Percentiles rank a stretch among this genome's conserved stretches.
phyloP scores from a whole-genome alignment of 331 rosid genomes.

The Quercus tomentella region DNA sequence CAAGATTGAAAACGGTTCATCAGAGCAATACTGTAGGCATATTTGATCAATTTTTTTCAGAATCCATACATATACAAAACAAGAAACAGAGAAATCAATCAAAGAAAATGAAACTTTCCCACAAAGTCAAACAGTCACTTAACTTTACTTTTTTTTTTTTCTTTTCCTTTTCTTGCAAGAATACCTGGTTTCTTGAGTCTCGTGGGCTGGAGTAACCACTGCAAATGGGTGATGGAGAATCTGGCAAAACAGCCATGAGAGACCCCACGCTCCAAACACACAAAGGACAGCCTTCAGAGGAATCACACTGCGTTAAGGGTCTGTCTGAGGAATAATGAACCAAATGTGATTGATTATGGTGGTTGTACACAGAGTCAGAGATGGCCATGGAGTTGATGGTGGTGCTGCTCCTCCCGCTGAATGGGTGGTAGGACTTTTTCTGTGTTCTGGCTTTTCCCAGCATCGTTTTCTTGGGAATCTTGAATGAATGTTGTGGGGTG shows the following conservation, averaged over 20 bases:
- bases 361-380: neutral
- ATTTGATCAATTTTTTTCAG: neutral
- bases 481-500: neutral
- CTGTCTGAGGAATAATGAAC: slow-evolving; percentile 16
- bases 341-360: neutral
- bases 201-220: slow-evolving; percentile 24
- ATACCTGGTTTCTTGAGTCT: slow-evolving; percentile 27
- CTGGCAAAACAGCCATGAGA: slow-evolving; percentile 24
- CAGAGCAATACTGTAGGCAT: neutral
- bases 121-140: neutral
- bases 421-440: neutral
- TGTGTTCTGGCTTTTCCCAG: neutral
- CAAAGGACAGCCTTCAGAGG: neutral
- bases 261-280: slow-evolving; percentile 20
- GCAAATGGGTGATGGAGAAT: slow-evolving; percentile 29
- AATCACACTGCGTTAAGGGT: neutral
- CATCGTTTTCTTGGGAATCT: neutral
- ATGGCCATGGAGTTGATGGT: neutral
- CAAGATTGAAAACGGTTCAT: neutral
- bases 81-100: neutral
- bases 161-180: neutral
- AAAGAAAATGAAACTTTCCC: neutral
- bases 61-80: neutral
- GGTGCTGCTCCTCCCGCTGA: neutral
- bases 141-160: too few species aligned